Evolutionary conservation across 257 asterid genomes (phyloP).

Genomic region (Phtheirospermum japonicum): DNA sequence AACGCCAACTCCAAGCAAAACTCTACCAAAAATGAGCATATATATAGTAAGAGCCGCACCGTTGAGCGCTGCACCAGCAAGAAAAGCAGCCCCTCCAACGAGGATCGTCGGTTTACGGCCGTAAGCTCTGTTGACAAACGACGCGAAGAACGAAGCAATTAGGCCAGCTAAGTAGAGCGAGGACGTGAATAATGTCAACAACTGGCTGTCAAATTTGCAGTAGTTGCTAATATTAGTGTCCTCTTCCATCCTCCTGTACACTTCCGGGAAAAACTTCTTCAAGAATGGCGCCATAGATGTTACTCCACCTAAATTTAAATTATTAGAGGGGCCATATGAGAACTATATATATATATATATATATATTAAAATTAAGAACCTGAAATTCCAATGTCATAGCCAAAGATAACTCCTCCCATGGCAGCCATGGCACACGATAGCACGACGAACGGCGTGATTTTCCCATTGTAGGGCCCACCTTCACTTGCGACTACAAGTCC

Average conservation of each 20-base stretch:
- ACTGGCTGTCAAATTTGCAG: constrained; percentile 48
- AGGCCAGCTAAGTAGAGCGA: constrained; percentile 45
- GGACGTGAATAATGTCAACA: constrained; percentile 41
- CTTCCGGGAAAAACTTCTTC: constrained; percentile 45
- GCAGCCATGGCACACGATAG: constrained; percentile 76
- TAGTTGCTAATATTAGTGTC: constrained; percentile 38
- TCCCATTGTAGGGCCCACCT: constrained; percentile 51
- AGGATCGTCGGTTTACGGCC: constrained; percentile 46
- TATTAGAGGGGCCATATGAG: too few species aligned
- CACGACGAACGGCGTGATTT: constrained; percentile 53
- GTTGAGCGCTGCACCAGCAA: constrained; percentile 37
- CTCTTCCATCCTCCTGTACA: constrained; percentile 32
- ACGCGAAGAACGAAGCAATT: constrained; percentile 43
- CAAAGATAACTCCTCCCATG: constrained; percentile 80
- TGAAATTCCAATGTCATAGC: constrained; percentile 87
- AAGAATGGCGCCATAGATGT: constrained; percentile 45
- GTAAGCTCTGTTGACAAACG: constrained; percentile 35
- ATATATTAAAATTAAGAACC: too few species aligned
- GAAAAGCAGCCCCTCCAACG: constrained; percentile 40
- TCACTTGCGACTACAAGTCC: constrained; percentile 36
- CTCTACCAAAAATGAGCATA: constrained; percentile 44
- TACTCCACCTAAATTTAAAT: constrained; percentile 52
- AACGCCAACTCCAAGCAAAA: constrained; percentile 46
- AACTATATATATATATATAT: too few species aligned
- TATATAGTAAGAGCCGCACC: constrained; percentile 39